These are phyloP conservation scores for Ogataea kodamae DNA, from an alignment of 805 yeast species.

Conservation along the genomic window DNA sequence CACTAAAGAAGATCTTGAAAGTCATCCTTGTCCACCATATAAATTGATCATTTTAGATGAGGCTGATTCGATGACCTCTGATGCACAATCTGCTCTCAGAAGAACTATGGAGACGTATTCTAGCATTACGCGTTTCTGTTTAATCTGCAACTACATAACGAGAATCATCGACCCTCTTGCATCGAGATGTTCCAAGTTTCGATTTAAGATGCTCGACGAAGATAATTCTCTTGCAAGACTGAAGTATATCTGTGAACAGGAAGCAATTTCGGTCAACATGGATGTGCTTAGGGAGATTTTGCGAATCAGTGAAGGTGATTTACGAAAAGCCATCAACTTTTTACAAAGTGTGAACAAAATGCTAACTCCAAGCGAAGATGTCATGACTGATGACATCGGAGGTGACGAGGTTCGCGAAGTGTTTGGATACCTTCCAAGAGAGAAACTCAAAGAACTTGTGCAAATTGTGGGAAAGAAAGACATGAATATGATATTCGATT, in stretches of 20 bases:
- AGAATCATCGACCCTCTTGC: slow-evolving; percentile 96
- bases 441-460: slow-evolving; percentile 19
- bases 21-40: slow-evolving; percentile 95
- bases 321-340: slow-evolving; percentile 87
- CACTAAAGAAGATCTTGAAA: slow-evolving; percentile 56
- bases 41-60: slow-evolving; percentile 90
- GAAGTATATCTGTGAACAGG: slow-evolving; percentile 52
- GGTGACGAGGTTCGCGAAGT: slow-evolving; percentile 28
- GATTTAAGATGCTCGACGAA: slow-evolving; percentile 77
- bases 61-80: slow-evolving; percentile 97
- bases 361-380: slow-evolving; percentile 31
- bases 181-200: slow-evolving; percentile 91
- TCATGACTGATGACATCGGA: slow-evolving; percentile 21
- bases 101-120: slow-evolving; percentile 93
- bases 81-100: slow-evolving; percentile 93
- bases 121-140: slow-evolving; percentile 84
- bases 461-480: slow-evolving; percentile 20
- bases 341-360: slow-evolving; percentile 79
- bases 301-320: slow-evolving; percentile 79
- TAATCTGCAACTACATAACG: slow-evolving; percentile 94
- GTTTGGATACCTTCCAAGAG: slow-evolving; percentile 33
- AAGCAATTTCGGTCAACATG: slow-evolving; percentile 40
- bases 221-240: slow-evolving; percentile 68
- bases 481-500: slow-evolving; percentile 24
- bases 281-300: slow-evolving; percentile 64